phyloP scores from a whole-genome alignment of 2,329 filamentous ascomycete genomes.

The Fusarium fujikuroi region DNA sequence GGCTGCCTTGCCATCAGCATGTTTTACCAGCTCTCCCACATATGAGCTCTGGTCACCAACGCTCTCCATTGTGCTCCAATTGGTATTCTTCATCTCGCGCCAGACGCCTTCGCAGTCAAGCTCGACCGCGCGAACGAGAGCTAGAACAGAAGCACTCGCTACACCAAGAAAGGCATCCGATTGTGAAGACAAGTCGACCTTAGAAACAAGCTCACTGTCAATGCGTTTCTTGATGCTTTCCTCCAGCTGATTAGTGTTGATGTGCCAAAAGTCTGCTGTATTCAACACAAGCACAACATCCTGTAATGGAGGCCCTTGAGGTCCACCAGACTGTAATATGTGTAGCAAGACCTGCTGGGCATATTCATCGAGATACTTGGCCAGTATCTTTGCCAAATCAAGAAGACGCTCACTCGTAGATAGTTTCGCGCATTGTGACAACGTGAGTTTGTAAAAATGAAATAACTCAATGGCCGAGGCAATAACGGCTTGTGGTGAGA shows the following conservation, averaged over 20 bases:
- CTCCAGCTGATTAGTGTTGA: constrained; percentile 90
- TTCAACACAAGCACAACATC: constrained; percentile 90
- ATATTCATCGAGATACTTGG: constrained; percentile 95
- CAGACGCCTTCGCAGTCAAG: constrained; percentile 84
- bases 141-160: constrained; percentile 85
- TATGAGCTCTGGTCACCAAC: constrained; percentile 96
- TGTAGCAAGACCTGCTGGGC: constrained; percentile 89
- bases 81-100: constrained; percentile 97
- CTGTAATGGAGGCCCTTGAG: constrained; percentile 68
- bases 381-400: constrained; percentile 85
- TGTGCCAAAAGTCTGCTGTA: constrained; percentile 97
- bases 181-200: constrained; percentile 90
- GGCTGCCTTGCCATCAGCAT: constrained; percentile 75
- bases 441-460: constrained; percentile 91
- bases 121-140: constrained; percentile 86
- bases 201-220: constrained; percentile 77
- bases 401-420: constrained; percentile 89
- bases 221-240: constrained; percentile 94
- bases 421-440: constrained; percentile 95
- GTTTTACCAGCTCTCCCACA: constrained; percentile 81
- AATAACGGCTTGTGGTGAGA: constrained; percentile 88
- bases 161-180: constrained; percentile 96
- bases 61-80: constrained; percentile 92
- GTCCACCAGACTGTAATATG: constrained; percentile 69
- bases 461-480: constrained; percentile 96